These are phyloP conservation scores for Porcisia deanei DNA, from an alignment of 208 protist genomes.

Conservation along the genomic window DNA sequence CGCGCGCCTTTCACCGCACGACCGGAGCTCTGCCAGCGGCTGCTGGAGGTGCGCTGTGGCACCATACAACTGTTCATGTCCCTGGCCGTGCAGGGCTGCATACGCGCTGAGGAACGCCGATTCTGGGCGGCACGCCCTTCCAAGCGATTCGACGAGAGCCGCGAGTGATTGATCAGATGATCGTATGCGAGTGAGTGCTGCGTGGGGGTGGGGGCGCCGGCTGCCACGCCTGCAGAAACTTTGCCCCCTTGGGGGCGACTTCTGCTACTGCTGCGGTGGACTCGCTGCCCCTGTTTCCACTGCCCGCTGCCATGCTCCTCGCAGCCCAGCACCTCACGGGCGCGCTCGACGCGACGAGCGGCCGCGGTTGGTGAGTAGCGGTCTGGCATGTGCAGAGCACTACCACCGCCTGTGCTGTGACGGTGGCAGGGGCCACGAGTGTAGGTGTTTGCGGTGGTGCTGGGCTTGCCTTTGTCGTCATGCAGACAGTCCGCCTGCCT, in stretches of 20 bases:
- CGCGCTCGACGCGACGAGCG: slow-evolving; percentile 3
- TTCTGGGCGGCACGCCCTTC: background rate
- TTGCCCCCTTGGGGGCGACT: background rate
- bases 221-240: background rate
- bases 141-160: background rate
- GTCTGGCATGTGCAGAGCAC: slow-evolving; percentile 23
- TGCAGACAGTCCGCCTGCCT: background rate
- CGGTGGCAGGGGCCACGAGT: background rate
- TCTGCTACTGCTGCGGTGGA: background rate
- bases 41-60: background rate
- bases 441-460: background rate
- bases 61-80: background rate
- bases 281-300: background rate
- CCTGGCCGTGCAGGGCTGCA: background rate
- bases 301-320: background rate
- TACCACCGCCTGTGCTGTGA: background rate
- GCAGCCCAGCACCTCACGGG: slow-evolving; percentile 11
- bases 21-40: background rate
- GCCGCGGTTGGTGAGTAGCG: slow-evolving; percentile 18
- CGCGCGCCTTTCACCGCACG: background rate
- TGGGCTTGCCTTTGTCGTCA: background rate
- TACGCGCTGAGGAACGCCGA: background rate
- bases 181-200: slow-evolving; percentile 21
- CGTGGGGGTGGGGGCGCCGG: background rate
- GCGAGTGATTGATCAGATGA: slow-evolving; percentile 4